phyloP scores from a whole-genome alignment of 441 rosid species.

The Pelargonium fulgidum region DNA sequence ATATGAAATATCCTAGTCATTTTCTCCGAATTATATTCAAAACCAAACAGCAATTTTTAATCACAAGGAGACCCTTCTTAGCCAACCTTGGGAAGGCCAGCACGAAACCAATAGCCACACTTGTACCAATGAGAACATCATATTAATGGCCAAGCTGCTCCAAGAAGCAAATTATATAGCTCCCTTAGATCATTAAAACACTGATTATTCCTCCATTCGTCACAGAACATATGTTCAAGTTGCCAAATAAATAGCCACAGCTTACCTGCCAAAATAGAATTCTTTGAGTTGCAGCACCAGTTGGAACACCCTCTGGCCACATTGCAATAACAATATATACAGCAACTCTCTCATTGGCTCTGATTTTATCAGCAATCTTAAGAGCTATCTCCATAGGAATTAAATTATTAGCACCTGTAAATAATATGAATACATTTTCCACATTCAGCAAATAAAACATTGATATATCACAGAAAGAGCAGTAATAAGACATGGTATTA shows the following conservation, averaged over 20 bases:
- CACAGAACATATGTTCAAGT: slow-evolving; percentile 12
- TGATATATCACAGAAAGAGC: neutral
- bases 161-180: no score
- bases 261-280: slow-evolving; percentile 95
- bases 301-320: slow-evolving; percentile 98
- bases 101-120: neutral
- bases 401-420: slow-evolving; percentile 82
- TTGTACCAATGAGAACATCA: neutral
- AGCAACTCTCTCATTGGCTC: slow-evolving; percentile 84
- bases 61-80: no score
- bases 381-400: slow-evolving; percentile 99
- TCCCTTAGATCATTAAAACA: no score
- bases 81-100: neutral
- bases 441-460: slow-evolving; percentile 7
- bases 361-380: slow-evolving; percentile 84
- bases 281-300: slow-evolving; percentile 81
- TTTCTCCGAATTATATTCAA: neutral
- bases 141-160: no score
- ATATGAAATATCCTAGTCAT: neutral
- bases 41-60: no score
- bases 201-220: neutral
- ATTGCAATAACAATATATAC: slow-evolving; percentile 89
- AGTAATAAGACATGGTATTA: neutral
- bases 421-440: slow-evolving; percentile 5
- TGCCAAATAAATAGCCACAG: slow-evolving; percentile 2